A percentile compares a stretch with the other conserved stretches of the same genome.
phyloP scores from a whole-genome alignment of 2,329 filamentous ascomycete species.

The Neocatenulostroma microsporum region DNA sequence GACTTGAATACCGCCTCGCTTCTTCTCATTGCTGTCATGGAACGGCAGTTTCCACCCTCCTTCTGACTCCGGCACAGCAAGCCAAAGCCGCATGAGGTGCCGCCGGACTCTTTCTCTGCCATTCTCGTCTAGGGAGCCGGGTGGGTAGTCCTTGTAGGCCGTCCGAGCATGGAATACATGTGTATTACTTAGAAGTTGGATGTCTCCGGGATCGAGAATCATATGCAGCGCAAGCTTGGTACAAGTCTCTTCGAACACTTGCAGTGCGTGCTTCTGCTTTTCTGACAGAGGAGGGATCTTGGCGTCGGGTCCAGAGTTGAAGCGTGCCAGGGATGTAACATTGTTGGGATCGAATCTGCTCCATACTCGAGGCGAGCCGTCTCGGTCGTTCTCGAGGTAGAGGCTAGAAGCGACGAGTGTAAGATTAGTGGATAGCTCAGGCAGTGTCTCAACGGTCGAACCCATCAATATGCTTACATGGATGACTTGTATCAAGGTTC shows the following conservation, averaged over 20 bases:
- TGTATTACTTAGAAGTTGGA: conserved; percentile 75
- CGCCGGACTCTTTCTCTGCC: conserved; percentile 38
- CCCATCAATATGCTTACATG: too few relatives aligned
- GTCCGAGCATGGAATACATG: conserved; percentile 78
- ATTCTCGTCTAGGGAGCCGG: conserved; percentile 42
- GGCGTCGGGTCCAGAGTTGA: conserved; percentile 48
- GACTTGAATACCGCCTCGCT: conserved; percentile 82
- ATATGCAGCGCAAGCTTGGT: conserved; percentile 69
- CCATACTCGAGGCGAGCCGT: conserved; percentile 59
- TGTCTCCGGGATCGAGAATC: conserved; percentile 78
- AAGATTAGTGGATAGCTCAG: too few relatives aligned
- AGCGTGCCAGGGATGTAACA: conserved; percentile 65
- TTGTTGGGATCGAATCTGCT: conserved; percentile 90
- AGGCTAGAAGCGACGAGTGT: too few relatives aligned
- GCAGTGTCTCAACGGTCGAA: too few relatives aligned
- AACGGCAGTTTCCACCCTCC: conserved; percentile 82
- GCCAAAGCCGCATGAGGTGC: conserved; percentile 77
- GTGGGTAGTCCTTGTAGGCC: conserved; percentile 66
- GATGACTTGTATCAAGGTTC: conserved; percentile 35
- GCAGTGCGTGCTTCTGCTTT: conserved; percentile 60
- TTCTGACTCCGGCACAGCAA: conserved; percentile 71
- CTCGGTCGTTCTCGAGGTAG: conserved; percentile 58
- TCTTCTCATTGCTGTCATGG: conserved; percentile 72
- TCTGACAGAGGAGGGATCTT: conserved; percentile 66
- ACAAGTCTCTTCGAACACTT: conserved; percentile 69